phyloP scores from a whole-genome alignment of 2,329 filamentous ascomycete species.

The Aspergillus ibericus region DNA sequence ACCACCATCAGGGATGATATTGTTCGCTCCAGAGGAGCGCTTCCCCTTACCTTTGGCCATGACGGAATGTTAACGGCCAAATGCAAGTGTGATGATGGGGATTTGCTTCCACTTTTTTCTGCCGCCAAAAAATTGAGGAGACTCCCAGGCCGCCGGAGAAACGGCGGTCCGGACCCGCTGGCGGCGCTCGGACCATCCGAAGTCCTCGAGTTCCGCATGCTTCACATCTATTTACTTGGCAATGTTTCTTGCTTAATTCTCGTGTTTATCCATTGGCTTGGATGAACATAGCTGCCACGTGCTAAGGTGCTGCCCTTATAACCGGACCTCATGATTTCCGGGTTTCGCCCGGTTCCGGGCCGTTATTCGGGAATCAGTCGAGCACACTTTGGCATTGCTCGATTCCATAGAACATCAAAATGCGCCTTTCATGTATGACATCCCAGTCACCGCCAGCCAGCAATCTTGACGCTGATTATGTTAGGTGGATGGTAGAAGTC shows the following conservation, averaged over 20 bases:
- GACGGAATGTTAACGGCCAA: conserved; percentile 20
- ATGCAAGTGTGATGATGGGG: conserved; percentile 27
- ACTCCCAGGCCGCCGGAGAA: conserved; percentile 28
- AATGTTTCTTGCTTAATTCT: not conserved
- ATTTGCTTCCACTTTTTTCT: conserved; percentile 33
- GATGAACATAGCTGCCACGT: not conserved
- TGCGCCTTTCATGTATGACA: conserved; percentile 40
- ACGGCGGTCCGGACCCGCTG: conserved; percentile 20
- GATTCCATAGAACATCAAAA: conserved; percentile 18
- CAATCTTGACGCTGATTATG: conserved; percentile 12
- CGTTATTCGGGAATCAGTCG: conserved; percentile 26
- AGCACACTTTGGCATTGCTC: conserved; percentile 26
- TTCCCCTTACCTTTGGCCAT: conserved; percentile 44
- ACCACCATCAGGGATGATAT: conserved; percentile 16
- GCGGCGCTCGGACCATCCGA: not conserved
- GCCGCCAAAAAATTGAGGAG: conserved; percentile 27
- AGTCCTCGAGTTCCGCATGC: not conserved
- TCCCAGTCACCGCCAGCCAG: not conserved
- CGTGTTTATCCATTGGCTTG: not conserved
- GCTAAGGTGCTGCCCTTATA: not conserved
- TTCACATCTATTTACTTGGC: conserved; percentile 6
- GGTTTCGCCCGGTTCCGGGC: conserved; percentile 25
- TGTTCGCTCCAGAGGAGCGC: conserved; percentile 29
- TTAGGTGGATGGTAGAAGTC: conserved; percentile 57
- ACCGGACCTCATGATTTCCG: conserved; percentile 27